Percentiles rank a stretch among this genome's conserved stretches.
Conservation (phyloP, 2,329 filamentous ascomycete species). For the Aspergillus aculeatus region DNA sequence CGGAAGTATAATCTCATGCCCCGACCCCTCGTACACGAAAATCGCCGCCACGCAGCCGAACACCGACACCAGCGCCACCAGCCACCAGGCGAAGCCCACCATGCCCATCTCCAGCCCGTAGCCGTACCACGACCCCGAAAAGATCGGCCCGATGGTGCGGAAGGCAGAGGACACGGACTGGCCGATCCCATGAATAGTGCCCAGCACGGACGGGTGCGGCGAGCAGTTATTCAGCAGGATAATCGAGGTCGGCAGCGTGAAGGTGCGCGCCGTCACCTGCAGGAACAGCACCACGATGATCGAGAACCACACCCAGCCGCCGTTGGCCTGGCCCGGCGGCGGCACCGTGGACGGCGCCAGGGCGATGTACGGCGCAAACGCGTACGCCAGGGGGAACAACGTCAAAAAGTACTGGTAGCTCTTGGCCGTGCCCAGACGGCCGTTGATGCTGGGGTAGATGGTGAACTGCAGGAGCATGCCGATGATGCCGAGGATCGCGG, state of each 20-base stretch:
- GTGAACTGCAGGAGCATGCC: slow-evolving; percentile 71
- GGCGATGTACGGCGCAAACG: slow-evolving; percentile 69
- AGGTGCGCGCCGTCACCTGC: slow-evolving; percentile 71
- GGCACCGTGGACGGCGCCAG: slow-evolving; percentile 60
- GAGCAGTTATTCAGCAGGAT: slow-evolving; percentile 62
- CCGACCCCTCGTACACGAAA: slow-evolving; percentile 63
- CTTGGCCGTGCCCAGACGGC: slow-evolving; percentile 64
- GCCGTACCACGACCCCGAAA: slow-evolving; percentile 57
- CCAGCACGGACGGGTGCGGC: slow-evolving; percentile 59
- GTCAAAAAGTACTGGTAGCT: slow-evolving; percentile 67
- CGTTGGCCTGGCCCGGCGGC: slow-evolving; percentile 39
- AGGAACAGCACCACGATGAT: slow-evolving; percentile 65
- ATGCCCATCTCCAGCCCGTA: slow-evolving; percentile 54
- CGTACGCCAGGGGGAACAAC: slow-evolving; percentile 70
- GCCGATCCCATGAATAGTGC: slow-evolving; percentile 59
- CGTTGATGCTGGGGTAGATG: slow-evolving; percentile 68
- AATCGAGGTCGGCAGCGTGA: slow-evolving; percentile 60
- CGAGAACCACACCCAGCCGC: slow-evolving; percentile 60
- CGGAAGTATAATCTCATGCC: slow-evolving; percentile 55
- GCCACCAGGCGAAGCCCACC: slow-evolving; percentile 60
- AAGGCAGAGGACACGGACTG: slow-evolving; percentile 57
- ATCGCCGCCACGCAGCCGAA: slow-evolving; percentile 60
- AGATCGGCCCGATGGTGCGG: slow-evolving; percentile 57
- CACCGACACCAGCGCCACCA: slow-evolving; percentile 54
- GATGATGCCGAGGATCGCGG: slow-evolving; percentile 71